Evolutionary conservation across 1,284 basidiomycete species (phyloP), one percentile per base, ranked within the genome.

Genomic region (Ustilago esculenta): DNA sequence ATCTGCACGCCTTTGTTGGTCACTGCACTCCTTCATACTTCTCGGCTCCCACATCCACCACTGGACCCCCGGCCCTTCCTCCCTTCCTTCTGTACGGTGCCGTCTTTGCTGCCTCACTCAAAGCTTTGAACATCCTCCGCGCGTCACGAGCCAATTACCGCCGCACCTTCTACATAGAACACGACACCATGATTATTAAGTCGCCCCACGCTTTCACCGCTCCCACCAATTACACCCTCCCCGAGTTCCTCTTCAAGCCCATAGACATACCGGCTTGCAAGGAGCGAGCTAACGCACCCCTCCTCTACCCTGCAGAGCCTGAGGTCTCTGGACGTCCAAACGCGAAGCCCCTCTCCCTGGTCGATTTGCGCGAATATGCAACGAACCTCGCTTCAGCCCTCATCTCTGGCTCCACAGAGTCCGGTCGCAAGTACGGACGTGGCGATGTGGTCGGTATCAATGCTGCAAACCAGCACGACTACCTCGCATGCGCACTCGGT

Each of bases 391-490:
- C 75, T 15, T 60, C 69, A 1, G 64, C 58, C 1, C 56, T 80
- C 23, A 55, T 75, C 24, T 63, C 73, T 3, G 58, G 53, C 4
- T 56, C 61, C 5, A 49, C 61, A 14, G 63, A 54, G 39, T 59
- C 59, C 21, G 70, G 56, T 34, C 55, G 57, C 40, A 59, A 70
- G 30, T 79, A 76, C 51, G 44, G 61, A 20, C 66, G 61, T 36
- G 73, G 72, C 23, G 73, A 80, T 41, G 75, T 80, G 10, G 56
- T 76, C 20, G 61, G 57, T 23, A 57, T 80, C 55, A 76, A 69
- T 34, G 59, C 73, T 6, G 42, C 70, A 34, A 79, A 77, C 52
- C 75, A 79, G 52, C 76, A 81, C 51, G 79, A 81, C 44, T 81
- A 80, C 40, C 47, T 73, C 5, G 50, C 72, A 9, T 69, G 55